Evolutionary conservation across 805 yeast genomes (phyloP).

Genomic region (Nematodospora valgi): DNA sequence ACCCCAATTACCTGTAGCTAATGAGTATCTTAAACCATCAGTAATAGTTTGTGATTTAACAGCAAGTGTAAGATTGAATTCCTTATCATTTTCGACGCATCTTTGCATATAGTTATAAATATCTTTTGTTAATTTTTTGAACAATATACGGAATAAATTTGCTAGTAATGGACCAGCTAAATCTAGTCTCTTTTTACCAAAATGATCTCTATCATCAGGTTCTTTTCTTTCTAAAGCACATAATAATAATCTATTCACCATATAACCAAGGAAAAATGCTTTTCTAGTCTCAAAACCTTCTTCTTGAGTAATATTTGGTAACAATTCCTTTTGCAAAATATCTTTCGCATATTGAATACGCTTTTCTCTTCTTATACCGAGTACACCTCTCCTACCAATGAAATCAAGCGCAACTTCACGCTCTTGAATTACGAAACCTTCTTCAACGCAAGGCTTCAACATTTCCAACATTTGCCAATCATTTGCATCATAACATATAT

Average conservation of each 20-base stretch:
- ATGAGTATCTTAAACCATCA: conserved; percentile 93
- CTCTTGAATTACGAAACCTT: conserved; percentile 97
- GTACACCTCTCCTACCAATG: conserved; percentile 96
- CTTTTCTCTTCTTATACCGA: conserved; percentile 94
- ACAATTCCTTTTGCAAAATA: conserved; percentile 89
- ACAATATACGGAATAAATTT: conserved; percentile 87
- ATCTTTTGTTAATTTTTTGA: conserved; percentile 93
- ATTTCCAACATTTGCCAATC: conserved; percentile 99
- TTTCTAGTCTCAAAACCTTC: conserved; percentile 97
- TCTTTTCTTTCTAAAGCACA: conserved; percentile 97
- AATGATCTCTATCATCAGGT: conserved; percentile 99
- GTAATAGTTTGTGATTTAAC: conserved; percentile 97
- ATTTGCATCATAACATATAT: conserved; percentile 93
- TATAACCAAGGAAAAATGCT: conserved; percentile 95
- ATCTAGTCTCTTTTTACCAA: conserved; percentile 97
- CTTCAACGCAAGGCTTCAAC: conserved; percentile 98
- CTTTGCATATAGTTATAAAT: conserved; percentile 98
- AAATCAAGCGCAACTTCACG: conserved; percentile 97
- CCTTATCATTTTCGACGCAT: conserved; percentile 97
- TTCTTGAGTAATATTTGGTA: conserved; percentile 96
- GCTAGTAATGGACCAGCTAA: conserved; percentile 98
- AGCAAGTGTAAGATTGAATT: conserved; percentile 92
- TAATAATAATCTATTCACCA: conserved; percentile 90
- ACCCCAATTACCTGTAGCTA: conserved; percentile 99
- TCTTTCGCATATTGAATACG: conserved; percentile 98